Percentiles rank a stretch among this genome's conserved stretches.
Evolutionary conservation across 306 rosid genomes (phyloP).

Genomic region (Begonia peltatifolia): DNA sequence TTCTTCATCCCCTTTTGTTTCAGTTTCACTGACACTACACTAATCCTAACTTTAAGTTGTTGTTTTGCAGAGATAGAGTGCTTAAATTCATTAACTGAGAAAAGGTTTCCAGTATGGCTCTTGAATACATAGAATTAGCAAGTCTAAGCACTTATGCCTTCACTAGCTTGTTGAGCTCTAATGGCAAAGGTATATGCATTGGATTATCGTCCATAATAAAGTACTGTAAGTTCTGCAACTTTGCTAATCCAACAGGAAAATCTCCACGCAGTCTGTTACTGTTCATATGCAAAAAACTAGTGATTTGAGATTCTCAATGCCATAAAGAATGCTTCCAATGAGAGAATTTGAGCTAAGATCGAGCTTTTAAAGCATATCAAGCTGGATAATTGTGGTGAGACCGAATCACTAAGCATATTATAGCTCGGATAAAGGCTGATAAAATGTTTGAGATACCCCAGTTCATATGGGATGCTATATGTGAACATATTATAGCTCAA

Average conservation of each 20-base stretch:
- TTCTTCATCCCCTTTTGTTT: no score
- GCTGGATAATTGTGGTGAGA: constrained; percentile 23
- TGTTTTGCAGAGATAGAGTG: constrained; percentile 38
- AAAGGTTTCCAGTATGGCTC: constrained; percentile 25
- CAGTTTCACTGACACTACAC: no score
- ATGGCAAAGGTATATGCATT: constrained; percentile 18
- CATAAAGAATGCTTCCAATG: constrained; percentile 16
- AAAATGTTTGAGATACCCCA: constrained; percentile 24
- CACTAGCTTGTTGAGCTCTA: constrained; percentile 19
- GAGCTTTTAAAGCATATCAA: constrained; percentile 26
- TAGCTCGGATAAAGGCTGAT: constrained; percentile 40
- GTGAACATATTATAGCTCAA: constrained; percentile 36
- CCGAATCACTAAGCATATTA: constrained; percentile 22
- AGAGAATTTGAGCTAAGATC: constrained; percentile 40
- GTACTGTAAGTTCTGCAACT: constrained; percentile 31
- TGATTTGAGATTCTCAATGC: constrained; percentile 16
- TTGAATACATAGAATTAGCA: constrained; percentile 28
- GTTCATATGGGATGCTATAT: constrained; percentile 16
- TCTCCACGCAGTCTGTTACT: constrained; percentile 28
- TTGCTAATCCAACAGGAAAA: constrained; percentile 23
- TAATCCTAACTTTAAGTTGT: no score
- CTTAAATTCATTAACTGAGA: constrained; percentile 25
- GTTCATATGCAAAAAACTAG: constrained; percentile 32
- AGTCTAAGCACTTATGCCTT: constrained; percentile 36
- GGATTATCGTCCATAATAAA: constrained; percentile 35